Percentiles rank a stretch among this genome's conserved stretches.
Evolutionary conservation across 306 rosid species (phyloP).

Genomic region (Alnus glutinosa): DNA sequence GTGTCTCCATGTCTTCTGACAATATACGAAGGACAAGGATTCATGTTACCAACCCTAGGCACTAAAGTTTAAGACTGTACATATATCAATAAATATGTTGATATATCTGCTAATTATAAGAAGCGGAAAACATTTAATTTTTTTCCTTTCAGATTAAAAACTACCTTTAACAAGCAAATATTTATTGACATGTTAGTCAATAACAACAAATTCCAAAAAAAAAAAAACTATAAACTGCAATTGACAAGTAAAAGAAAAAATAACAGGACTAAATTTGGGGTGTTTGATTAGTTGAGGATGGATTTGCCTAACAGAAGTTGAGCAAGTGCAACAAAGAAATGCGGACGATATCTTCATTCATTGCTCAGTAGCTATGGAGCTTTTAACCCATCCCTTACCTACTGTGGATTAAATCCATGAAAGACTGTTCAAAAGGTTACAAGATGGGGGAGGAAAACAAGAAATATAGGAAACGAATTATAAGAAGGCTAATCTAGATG

Average conservation of each 20-base stretch:
- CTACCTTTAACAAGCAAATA: neutral
- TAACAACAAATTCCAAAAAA: neutral
- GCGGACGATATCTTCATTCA: neutral
- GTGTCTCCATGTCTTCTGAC: neutral
- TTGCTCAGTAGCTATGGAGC: neutral
- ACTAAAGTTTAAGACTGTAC: neutral
- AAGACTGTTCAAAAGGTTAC: neutral
- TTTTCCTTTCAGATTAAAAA: neutral
- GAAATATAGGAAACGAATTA: neutral
- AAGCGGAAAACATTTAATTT: neutral
- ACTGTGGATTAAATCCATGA: neutral
- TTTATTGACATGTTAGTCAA: neutral
- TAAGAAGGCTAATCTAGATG: constrained; percentile 2
- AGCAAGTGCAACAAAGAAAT: neutral
- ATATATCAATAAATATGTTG: neutral
- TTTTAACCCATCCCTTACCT: neutral
- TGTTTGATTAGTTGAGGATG: neutral
- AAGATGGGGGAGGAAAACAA: neutral
- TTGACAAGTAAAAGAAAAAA: neutral
- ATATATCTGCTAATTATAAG: neutral
- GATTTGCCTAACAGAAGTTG: neutral
- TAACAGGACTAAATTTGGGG: neutral
- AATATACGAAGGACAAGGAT: neutral
- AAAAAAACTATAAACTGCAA: neutral
- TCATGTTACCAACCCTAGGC: neutral